Conservation (phyloP, 2,329 filamentous ascomycete genomes). For the Aspergillus chevalieri region DNA sequence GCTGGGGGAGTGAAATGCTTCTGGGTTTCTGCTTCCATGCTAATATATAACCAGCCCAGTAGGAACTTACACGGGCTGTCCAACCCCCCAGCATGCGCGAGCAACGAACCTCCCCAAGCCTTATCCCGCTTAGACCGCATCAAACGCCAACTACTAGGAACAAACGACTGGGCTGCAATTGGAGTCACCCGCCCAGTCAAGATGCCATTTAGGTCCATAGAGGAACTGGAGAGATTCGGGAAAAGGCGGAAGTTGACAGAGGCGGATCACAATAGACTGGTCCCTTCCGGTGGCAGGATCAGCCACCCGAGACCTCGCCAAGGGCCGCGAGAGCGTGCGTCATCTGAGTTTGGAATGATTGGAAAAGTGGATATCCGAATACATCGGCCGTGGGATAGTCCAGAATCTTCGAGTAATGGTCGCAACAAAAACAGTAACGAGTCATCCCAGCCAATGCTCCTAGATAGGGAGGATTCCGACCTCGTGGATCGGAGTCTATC, state of each 20-base stretch:
- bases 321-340: slow-evolving; percentile 1
- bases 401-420: background rate
- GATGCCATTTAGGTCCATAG: slow-evolving; percentile 22
- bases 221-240: slow-evolving; percentile 28
- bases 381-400: slow-evolving; percentile 14
- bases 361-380: slow-evolving; percentile 18
- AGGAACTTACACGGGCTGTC: background rate
- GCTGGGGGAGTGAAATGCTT: too few species aligned
- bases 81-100: background rate
- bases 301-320: slow-evolving; percentile 2
- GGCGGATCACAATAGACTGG: slow-evolving; percentile 21
- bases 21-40: too few species aligned
- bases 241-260: slow-evolving; percentile 31
- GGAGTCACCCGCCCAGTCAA: slow-evolving; percentile 28
- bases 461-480: slow-evolving; percentile 18
- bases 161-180: slow-evolving; percentile 34
- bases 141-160: slow-evolving; percentile 29
- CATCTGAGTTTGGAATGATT: slow-evolving; percentile 4
- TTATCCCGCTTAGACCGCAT: slow-evolving; percentile 17
- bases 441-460: slow-evolving; percentile 31
- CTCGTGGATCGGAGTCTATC: background rate
- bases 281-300: slow-evolving; percentile 3
- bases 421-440: slow-evolving; percentile 5
- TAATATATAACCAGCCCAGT: too few species aligned
- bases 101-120: background rate